Base-by-base conservation (phyloP, 192 early-diverging fungal species). In the Backusella circina region DNA sequence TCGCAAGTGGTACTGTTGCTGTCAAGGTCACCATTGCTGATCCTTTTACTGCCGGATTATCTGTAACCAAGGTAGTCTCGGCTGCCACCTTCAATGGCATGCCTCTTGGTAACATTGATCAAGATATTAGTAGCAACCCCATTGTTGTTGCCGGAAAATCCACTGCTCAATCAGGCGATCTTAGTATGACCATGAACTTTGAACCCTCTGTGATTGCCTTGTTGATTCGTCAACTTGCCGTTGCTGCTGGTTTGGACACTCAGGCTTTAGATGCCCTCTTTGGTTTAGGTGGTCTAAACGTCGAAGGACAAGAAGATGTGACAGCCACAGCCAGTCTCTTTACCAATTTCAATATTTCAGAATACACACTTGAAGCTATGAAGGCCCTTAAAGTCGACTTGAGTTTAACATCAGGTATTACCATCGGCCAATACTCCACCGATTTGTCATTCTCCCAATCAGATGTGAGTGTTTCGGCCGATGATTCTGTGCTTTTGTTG, bases 401-500 rank as follows among this genome's bases (percentile, higher is more conserved):
- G 12, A 31, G 72, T 23, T 73, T 88, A 32, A 38, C 74, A 30
- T 83, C 85, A 37, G 65, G 72, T 18, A 71, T 88, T 5, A 23
- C 74, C n/a, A 83, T 90, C 66, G 89, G 89, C 12, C 80, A 87
- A 32, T 90, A 88, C 65, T 70, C 73, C 4, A 84, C 81, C 41
- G 78, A 75, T 6, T 71, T 90, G 35, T 26, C 74, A 0, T 83
- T 85, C 33, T 67, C 74, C 41, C 86, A 90, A 75, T 71, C 61
- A 37, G 39, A 28, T 38, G 85, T 90, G 18, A 72, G 81, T 16
- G 82, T 82, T 41, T 5, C 61, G 21, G 83, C 86, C 9, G 88
- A 90, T 77, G 71, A 75, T 26, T 81, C 85, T 0, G 77, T 90
- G 75, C 67, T 79, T 64, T 75, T 79, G 66, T 70, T 90, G 6